Evolutionary conservation across 352 stramenopile species (phyloP).

Genomic region (Phytopythium montanum): DNA sequence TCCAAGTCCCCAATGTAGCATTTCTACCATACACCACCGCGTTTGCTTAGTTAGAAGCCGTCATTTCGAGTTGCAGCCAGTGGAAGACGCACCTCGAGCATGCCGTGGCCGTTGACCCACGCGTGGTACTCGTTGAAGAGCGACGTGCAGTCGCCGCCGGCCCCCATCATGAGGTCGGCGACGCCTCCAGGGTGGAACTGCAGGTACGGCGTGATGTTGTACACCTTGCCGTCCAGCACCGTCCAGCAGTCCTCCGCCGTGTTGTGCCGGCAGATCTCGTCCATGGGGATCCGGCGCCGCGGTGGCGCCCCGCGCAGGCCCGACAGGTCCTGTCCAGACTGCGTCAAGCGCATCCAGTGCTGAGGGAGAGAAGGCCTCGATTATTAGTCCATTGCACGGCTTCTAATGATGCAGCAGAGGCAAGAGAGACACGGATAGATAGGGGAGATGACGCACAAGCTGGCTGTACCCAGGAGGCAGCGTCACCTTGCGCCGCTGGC

Average conservation of each 20-base stretch:
- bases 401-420: not conserved
- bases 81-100: slow-evolving; percentile 63
- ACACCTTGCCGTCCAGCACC: slow-evolving; percentile 89
- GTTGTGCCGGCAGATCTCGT: slow-evolving; percentile 88
- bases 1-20: slow-evolving; percentile 74
- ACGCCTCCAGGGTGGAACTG: slow-evolving; percentile 97
- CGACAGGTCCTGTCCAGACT: slow-evolving; percentile 83
- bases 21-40: slow-evolving; percentile 33
- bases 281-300: slow-evolving; percentile 60
- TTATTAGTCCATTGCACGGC: not conserved
- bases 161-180: slow-evolving; percentile 88
- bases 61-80: too few species aligned
- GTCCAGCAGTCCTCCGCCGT: slow-evolving; percentile 93
- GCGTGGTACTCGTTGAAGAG: slow-evolving; percentile 97
- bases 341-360: slow-evolving; percentile 92
- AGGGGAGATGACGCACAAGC: slow-evolving; percentile 39
- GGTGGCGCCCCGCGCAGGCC: slow-evolving; percentile 57
- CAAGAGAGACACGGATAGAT: not conserved
- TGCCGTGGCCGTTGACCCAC: slow-evolving; percentile 92
- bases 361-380: slow-evolving; percentile 15
- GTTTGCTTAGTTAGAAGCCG: not conserved
- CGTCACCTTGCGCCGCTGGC: slow-evolving; percentile 74
- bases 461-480: slow-evolving; percentile 91
- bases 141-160: slow-evolving; percentile 92
- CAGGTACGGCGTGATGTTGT: slow-evolving; percentile 97